Base-by-base conservation (phyloP, 1,284 basidiomycete species). In the Heliocybe sulcata region DNA sequence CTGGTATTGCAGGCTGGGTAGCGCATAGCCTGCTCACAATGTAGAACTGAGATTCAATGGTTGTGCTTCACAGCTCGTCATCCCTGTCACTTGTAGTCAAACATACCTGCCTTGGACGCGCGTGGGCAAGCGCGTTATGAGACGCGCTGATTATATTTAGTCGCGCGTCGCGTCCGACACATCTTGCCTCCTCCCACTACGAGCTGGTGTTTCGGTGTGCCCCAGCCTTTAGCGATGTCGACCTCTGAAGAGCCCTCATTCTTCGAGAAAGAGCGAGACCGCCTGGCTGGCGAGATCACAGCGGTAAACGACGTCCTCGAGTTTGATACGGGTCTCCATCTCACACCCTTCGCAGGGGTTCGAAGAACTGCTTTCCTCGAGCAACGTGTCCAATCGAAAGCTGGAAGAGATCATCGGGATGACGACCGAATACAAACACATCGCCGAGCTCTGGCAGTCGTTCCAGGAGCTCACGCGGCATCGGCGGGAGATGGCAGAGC, bases 381-480 rank as follows among this genome's bases (percentile, higher is more conserved):
- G 85, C 56, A 98, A 98, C 66, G 80, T 81, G n/a, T 72, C 95
- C 19, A 97, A 97, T 68, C 83, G 94, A 56, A 94, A 93, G 64
- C 76, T 97, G 2, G 94, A 98, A 70, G 93, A 97, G 67, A 90
- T 93, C 0, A 77, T 92, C 35, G 88, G 89, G 9, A 95, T 97
- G 77, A 94, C 94, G 3, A 87, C 86, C 59, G 95, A 97, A 73
- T 96, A 97, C 67, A 85, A 89, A 54, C 94, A 90, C 0, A 94
- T 97, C 51, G 90, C 93, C 1, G 76, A 82, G 2, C 76, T 98
- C 22, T 98, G 94, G 94, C 79, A 85, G 51, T 83, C 80, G 56
- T 93, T 94, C 63, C 84, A 91, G 61, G 73, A 84, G 55, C 75
- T 94, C 59, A 92, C 93, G 86, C 79, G 77, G 10, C 19, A 12